Evolutionary conservation across 2,329 filamentous ascomycete species (phyloP).

Genomic region (Cladosporium sp.): DNA sequence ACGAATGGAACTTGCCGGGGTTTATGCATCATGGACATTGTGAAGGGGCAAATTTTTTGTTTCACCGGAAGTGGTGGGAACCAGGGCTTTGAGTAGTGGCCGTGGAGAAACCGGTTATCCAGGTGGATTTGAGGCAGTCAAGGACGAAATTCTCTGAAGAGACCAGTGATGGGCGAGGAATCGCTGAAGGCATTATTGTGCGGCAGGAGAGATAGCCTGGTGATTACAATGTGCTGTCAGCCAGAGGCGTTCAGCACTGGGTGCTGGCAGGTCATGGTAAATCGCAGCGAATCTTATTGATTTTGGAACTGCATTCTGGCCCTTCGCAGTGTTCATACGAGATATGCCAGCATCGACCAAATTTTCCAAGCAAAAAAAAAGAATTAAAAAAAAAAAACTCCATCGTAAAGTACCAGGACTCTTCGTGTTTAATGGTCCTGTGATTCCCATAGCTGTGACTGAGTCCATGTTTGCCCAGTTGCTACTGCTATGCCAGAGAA

Average conservation of each 20-base stretch:
- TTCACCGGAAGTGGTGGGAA: neutral
- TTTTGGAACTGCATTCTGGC: neutral
- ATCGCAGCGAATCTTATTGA: neutral
- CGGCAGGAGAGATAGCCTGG: neutral
- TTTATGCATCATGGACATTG: neutral
- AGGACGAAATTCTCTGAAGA: neutral
- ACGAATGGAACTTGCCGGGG: neutral
- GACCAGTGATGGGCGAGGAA: neutral
- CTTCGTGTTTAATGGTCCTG: constrained; percentile 13
- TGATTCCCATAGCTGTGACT: constrained; percentile 11
- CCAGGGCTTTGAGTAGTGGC: neutral
- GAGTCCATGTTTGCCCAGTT: neutral
- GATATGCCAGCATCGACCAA: neutral
- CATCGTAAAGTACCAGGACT: neutral
- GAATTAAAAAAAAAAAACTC: neutral
- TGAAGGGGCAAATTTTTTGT: neutral
- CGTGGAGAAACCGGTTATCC: neutral
- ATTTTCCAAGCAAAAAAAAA: too few relatives aligned
- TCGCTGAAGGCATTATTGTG: neutral
- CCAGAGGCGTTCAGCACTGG: neutral
- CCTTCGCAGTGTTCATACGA: neutral
- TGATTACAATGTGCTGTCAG: neutral
- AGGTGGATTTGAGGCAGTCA: neutral
- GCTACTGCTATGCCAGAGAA: neutral
- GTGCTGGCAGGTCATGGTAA: neutral